Base-by-base conservation (phyloP, 2,329 filamentous ascomycete genomes). In the Colletotrichum coccodes region DNA sequence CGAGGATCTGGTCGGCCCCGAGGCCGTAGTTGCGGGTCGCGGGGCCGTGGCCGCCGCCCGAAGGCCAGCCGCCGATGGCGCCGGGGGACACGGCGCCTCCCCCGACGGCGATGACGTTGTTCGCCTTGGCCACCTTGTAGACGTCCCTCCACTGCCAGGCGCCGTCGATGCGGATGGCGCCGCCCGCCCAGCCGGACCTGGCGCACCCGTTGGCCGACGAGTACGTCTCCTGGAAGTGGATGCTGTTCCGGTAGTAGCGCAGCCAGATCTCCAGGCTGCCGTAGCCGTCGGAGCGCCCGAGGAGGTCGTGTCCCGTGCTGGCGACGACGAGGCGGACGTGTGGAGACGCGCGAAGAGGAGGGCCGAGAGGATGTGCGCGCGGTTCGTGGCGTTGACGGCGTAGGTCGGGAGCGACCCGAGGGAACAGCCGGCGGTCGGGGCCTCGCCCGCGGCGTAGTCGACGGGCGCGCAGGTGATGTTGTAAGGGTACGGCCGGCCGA, bases 251-350 rank as follows among this genome's bases (percentile, higher is more conserved):
- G 66, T 75, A 74, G 60, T 81, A 68, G 28, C 75, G 76, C 5
- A 71, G 73, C 79, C 79, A 79, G 38, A 81, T 64, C 26, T 72
- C 73, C 9, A 81, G 73, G 4, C 73, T 75, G 18, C 77, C 76
- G 23, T 74, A 76, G 4, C 77, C 79, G 38, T 77, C 74, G 21
- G 74, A 74, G 30, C 79, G 75, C 2, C 80, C 79, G 23, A 79
- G 73, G 40, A 79, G 77, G 59, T 84, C 81, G 71, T 85, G 83
- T 0, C 82, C 83, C 0, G 83, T 84, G 64, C 80, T 81, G 16
- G 79, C 78, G 49, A 85, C 75, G 7, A 79, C 79, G 4, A 85
- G 72, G 3, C 83, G 79, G 36, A 84, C 73, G 62, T 81, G 12
- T 76, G 68, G 6, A 49, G 12, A 4, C 61, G 34, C 2, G 72